Base-by-base conservation (phyloP, 2,329 filamentous ascomycete species). In the Orbilia blumenaviensis region DNA sequence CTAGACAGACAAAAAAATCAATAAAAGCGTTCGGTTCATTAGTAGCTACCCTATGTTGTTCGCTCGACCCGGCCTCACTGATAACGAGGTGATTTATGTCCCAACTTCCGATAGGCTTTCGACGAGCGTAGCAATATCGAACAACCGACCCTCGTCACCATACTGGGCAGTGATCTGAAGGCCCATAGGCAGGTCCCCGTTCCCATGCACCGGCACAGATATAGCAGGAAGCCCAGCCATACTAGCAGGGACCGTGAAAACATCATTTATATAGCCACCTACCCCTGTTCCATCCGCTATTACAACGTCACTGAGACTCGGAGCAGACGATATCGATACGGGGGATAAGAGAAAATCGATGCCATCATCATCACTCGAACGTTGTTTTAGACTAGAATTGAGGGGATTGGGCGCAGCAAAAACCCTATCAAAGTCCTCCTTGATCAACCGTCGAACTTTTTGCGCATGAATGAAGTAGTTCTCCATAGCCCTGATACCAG, bases 381-480 rank as follows among this genome's bases (percentile, higher is more conserved):
- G 84, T 82, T 82, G 87, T 84, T 0, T 80, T 81, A 52, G 14
- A 4, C 7, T n/a, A 3, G 16, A 1, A n/a, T 18, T 23, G 2
- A 98, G 85, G 2, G 91, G 91, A 81, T 97, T 94, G 2, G 84
- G 84, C 46, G 89, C 83, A 14, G 84, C 83, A 81, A 99, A 97
- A 0, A 92, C 89, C 1, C 86, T 84, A 83, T 98, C 89, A 82
- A 99, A 99, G 81, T 99, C 95, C 34, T 86, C 85, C 81, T 95
- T 91, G 1, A 99, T 92, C 16, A 96, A 85, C 66, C 92, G 87
- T 0, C 95, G 90, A 41, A 97, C 89, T 78, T 90, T 91, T 83
- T 99, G 95, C 50, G 95, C 95, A 82, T 97, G 91, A 77, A 97
- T 88, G 81, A 99, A 99, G 83, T 98, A 97, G 82, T 98, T 99